These are phyloP conservation scores for Pyrenochaeta sp. DNA, from an alignment of 2,329 filamentous ascomycete genomes.

Conservation along the genomic window DNA sequence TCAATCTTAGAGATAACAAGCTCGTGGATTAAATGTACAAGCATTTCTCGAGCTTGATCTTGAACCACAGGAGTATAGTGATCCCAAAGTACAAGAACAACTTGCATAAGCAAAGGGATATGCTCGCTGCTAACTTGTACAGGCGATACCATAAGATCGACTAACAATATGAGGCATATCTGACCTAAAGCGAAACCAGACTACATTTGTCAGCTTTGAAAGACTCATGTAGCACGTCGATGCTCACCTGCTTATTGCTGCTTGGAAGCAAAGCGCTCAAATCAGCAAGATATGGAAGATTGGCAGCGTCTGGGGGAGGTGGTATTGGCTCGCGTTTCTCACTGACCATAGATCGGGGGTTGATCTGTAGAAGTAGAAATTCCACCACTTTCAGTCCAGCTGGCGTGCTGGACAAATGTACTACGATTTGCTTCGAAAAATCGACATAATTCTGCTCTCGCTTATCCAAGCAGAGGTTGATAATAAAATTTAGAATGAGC, in stretches of 20 bases:
- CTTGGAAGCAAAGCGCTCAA: constrained; percentile 37
- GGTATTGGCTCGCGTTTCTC: constrained; percentile 68
- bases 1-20: constrained; percentile 83
- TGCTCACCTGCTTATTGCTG: constrained; percentile 42
- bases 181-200: constrained; percentile 91
- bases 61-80: constrained; percentile 95
- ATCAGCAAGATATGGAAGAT: constrained; percentile 86
- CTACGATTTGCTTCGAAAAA: constrained; percentile 97
- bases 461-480: constrained; percentile 88
- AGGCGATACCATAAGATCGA: constrained; percentile 95
- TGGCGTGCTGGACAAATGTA: constrained; percentile 87
- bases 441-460: constrained; percentile 98
- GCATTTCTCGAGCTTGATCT: constrained; percentile 96
- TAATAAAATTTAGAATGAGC: constrained; percentile 94
- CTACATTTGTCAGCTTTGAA: constrained; percentile 44
- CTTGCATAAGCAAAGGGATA: constrained; percentile 86
- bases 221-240: neutral
- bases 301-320: constrained; percentile 74
- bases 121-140: constrained; percentile 81
- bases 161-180: constrained; percentile 88
- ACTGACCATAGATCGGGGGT: constrained; percentile 95
- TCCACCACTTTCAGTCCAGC: constrained; percentile 93
- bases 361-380: constrained; percentile 89
- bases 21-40: constrained; percentile 96
- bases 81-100: constrained; percentile 94